These are phyloP conservation scores for Trichocomaceae sp. DNA, from an alignment of 2,329 filamentous ascomycete species.

Conservation along the genomic window DNA sequence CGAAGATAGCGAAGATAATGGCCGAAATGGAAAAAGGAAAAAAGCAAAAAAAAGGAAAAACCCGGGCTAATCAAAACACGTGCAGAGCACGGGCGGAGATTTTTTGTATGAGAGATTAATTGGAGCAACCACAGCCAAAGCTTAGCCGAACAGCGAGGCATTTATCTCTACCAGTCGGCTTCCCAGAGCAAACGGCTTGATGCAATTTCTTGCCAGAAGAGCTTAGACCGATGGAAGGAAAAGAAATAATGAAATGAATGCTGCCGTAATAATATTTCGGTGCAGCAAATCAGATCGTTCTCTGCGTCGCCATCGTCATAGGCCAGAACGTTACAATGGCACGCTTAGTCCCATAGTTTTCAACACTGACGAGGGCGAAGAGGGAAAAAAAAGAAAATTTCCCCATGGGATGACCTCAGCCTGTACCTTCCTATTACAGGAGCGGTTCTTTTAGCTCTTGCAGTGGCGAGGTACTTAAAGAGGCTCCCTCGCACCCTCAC, in stretches of 20 bases:
- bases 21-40: not conserved
- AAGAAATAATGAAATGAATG: not conserved
- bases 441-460: not conserved
- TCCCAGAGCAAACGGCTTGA: not conserved
- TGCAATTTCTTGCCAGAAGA: not conserved
- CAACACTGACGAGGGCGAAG: no score
- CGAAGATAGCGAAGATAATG: not conserved
- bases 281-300: slow-evolving; percentile 5
- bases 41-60: no score
- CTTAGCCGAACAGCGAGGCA: slow-evolving; percentile 4
- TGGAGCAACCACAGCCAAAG: slow-evolving; percentile 8
- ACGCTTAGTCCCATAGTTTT: not conserved
- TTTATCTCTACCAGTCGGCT: slow-evolving; percentile 6
- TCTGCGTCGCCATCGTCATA: not conserved
- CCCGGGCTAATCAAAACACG: not conserved
- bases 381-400: no score
- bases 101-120: slow-evolving; percentile 13
- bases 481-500: no score
- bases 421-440: slow-evolving; percentile 8
- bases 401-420: not conserved
- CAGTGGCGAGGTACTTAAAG: not conserved
- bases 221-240: not conserved
- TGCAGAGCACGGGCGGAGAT: not conserved
- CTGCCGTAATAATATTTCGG: not conserved
- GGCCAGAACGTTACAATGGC: not conserved